Conservation (phyloP, 768 basidiomycete species). For the Phylloporus sp. region DNA sequence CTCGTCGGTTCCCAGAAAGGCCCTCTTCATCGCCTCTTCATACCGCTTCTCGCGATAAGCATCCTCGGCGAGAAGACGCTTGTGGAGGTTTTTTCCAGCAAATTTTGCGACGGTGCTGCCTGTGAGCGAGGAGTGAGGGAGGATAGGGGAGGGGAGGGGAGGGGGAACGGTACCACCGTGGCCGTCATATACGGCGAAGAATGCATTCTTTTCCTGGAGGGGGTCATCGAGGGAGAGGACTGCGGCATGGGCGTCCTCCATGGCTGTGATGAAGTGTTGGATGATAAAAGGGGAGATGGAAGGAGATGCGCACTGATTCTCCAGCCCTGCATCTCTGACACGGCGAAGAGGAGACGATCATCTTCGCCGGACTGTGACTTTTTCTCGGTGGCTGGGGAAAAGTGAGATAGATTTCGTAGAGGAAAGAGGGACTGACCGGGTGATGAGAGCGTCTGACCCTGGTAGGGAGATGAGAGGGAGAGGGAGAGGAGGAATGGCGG, state of each 20-base stretch:
- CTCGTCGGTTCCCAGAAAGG: constrained; percentile 93
- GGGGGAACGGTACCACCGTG: constrained; percentile 71
- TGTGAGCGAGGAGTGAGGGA: constrained; percentile 27
- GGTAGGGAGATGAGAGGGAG: constrained; percentile 3
- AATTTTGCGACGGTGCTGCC: constrained; percentile 82
- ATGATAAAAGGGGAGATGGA: neutral
- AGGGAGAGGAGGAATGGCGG: constrained; percentile 3
- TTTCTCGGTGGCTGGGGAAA: constrained; percentile 69
- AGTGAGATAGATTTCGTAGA: too few species aligned
- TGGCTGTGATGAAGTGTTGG: constrained; percentile 50
- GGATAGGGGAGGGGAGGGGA: neutral
- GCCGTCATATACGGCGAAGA: constrained; percentile 98
- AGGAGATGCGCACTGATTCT: constrained; percentile 78
- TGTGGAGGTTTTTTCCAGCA: constrained; percentile 80
- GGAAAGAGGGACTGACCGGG: constrained; percentile 50
- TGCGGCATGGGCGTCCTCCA: constrained; percentile 93
- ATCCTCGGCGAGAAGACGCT: constrained; percentile 67
- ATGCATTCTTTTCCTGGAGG: constrained; percentile 52
- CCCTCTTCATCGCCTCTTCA: constrained; percentile 72
- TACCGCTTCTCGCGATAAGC: constrained; percentile 68
- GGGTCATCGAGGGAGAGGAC: constrained; percentile 62
- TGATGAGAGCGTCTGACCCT: constrained; percentile 86
- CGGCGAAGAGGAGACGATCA: constrained; percentile 64
- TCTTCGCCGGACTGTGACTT: constrained; percentile 67
- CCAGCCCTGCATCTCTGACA: constrained; percentile 99